phyloP scores from a whole-genome alignment of 1,284 basidiomycete species.

The Puccinia horiana region DNA sequence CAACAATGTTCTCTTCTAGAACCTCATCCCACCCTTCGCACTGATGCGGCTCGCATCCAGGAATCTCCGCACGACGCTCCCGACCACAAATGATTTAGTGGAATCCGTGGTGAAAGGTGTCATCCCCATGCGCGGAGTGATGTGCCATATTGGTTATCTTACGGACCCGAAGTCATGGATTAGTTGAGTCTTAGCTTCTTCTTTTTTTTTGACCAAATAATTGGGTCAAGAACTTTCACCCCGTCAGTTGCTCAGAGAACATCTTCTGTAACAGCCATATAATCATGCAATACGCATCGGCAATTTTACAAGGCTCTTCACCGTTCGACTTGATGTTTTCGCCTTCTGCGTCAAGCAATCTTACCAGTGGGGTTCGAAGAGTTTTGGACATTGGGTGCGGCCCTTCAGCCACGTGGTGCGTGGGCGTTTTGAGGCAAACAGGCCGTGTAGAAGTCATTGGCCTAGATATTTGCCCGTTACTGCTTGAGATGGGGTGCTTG shows the following conservation, averaged over 20 bases:
- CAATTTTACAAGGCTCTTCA: slow-evolving; percentile 5
- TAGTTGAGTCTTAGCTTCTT: slow-evolving; percentile 27
- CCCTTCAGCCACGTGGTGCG: slow-evolving; percentile 40
- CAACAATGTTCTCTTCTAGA: not conserved
- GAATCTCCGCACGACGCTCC: not conserved
- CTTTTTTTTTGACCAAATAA: not conserved
- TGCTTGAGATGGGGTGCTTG: not conserved
- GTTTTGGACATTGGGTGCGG: slow-evolving; percentile 42
- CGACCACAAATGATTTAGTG: slow-evolving; percentile 30
- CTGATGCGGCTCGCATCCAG: not conserved
- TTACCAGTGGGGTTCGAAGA: not conserved
- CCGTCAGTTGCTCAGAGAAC: not conserved
- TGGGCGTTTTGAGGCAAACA: slow-evolving; percentile 3
- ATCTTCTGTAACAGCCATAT: not conserved
- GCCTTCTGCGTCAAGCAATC: not conserved
- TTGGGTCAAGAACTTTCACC: no score
- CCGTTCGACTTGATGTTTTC: not conserved
- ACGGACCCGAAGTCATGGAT: slow-evolving; percentile 26
- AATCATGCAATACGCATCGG: slow-evolving; percentile 29
- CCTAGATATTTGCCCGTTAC: slow-evolving; percentile 34
- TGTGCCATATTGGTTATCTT: slow-evolving; percentile 45
- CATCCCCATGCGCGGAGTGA: slow-evolving; percentile 26
- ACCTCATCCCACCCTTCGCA: not conserved
- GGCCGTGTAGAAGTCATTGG: not conserved
- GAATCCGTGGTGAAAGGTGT: slow-evolving; percentile 20